Evolutionary conservation across 257 asterid species (phyloP).

Genomic region (Nicotiana undulata): DNA sequence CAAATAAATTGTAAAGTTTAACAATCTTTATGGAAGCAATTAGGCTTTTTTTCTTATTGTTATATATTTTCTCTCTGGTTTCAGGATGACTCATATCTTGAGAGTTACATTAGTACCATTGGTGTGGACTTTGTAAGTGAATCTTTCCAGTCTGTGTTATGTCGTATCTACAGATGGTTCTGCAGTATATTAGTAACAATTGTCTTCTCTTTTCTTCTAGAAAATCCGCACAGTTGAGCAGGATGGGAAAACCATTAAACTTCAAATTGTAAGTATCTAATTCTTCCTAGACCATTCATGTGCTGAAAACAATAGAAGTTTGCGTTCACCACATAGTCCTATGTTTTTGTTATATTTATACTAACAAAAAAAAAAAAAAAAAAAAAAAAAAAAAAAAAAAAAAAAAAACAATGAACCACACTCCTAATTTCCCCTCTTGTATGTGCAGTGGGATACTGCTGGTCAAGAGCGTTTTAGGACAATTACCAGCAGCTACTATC

Average conservation of each 20-base stretch:
- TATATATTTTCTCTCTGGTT: conserved; percentile 3
- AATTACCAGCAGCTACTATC: conserved; percentile 92
- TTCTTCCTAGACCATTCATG: not conserved
- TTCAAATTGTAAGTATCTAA: conserved; percentile 67
- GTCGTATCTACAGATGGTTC: not conserved
- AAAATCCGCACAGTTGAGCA: conserved; percentile 92
- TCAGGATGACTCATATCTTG: conserved; percentile 93
- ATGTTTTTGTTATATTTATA: not conserved
- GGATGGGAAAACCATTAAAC: conserved; percentile 89
- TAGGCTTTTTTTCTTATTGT: conserved; percentile 13
- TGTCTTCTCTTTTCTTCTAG: conserved; percentile 26
- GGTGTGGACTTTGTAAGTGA: conserved; percentile 92
- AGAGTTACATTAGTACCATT: conserved; percentile 90
- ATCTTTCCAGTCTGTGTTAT: not conserved
- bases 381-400: not conserved
- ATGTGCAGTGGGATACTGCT: conserved; percentile 86
- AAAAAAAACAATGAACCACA: not conserved
- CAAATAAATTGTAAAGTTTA: not conserved
- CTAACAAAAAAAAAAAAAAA: not conserved
- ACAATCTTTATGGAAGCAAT: not conserved
- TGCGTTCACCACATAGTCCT: not conserved
- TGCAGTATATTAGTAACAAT: not conserved
- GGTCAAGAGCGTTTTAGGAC: conserved; percentile 97
- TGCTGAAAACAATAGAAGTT: not conserved
- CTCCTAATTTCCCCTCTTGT: not conserved